Base-by-base conservation (phyloP, 2,329 filamentous ascomycete species). In the Fusarium odoratissimum region DNA sequence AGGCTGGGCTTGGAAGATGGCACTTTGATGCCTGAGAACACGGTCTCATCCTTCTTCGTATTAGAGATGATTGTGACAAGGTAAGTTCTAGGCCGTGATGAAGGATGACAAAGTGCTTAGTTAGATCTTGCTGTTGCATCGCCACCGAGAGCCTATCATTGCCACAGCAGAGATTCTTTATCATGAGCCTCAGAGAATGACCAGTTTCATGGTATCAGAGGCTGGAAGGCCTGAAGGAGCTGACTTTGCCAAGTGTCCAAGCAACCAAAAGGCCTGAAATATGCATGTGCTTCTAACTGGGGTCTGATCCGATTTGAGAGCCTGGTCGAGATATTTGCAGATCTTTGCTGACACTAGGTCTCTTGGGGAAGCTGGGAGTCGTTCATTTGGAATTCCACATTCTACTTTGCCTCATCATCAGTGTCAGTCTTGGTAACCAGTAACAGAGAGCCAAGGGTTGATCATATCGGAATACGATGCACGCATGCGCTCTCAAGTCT, bases 1-100 rank as follows among this genome's bases (percentile, higher is more conserved):
- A 30, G 19, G 17, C 14, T 44, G 11, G 25, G 19, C 38, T 42
- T 23, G 30, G 13, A 28, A 9, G 3, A 46, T 30, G 14, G 33
- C 42, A 37, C 23, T 31, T 48, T 38, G 41, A 21, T 44, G 16
- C 12, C n/a, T 21, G 38, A 9, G 5, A 38, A 33, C n/a, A 67
- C 25, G 30, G 37, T 37, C 41, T 67, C 56, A 37, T 55, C 35
- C 30, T 66, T 48, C 46, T 40, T 59, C 46, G 63, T 54, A 37
- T 48, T 16, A 16, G 28, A 60, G 12, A 48, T 16, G 41, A 31
- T 41, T 57, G 28, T 23, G 42, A 16, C 31, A 40, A 23, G 23
- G 40, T n/a, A 33, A 60, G 30, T 21, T 60, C 23, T 30, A 8
- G 16, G 46, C 45, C 44, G 56, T 54, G 23, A 45, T 51, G 6